Evolutionary conservation across 768 basidiomycete species (phyloP).

Genomic region (Termitomyces sp.): DNA sequence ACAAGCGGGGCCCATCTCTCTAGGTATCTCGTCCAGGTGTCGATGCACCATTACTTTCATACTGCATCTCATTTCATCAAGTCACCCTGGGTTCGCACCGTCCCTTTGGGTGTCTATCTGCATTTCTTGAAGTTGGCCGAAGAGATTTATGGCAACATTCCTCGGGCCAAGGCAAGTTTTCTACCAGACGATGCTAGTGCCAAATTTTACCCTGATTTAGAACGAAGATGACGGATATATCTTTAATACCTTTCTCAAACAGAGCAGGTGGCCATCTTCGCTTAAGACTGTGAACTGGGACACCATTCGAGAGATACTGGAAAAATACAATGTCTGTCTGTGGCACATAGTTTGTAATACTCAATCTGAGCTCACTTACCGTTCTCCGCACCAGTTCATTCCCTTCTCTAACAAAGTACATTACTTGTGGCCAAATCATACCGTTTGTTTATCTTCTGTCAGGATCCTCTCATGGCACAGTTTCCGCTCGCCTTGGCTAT

Average conservation of each 20-base stretch:
- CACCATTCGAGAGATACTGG: slow-evolving; percentile 56
- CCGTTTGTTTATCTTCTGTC: slow-evolving; percentile 9
- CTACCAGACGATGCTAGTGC: background rate
- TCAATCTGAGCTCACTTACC: slow-evolving; percentile 12
- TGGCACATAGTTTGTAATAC: slow-evolving; percentile 6
- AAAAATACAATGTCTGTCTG: slow-evolving; percentile 58
- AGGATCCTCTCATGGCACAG: slow-evolving; percentile 77
- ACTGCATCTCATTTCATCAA: slow-evolving; percentile 71
- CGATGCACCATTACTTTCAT: slow-evolving; percentile 75
- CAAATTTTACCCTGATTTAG: slow-evolving; percentile 22
- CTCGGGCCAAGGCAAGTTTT: slow-evolving; percentile 45
- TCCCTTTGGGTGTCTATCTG: slow-evolving; percentile 53
- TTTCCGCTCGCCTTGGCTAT: slow-evolving; percentile 73
- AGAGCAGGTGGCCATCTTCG: slow-evolving; percentile 58
- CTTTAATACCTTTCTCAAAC: slow-evolving; percentile 61
- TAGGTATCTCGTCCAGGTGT: slow-evolving; percentile 72
- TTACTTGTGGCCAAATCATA: slow-evolving; percentile 8
- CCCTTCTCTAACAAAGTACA: slow-evolving; percentile 68
- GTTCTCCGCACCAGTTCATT: slow-evolving; percentile 49
- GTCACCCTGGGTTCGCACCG: slow-evolving; percentile 64
- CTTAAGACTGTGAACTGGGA: slow-evolving; percentile 59
- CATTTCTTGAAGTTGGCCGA: slow-evolving; percentile 60
- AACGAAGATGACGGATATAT: slow-evolving; percentile 70
- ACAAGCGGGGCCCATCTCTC: slow-evolving; percentile 74
- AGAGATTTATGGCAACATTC: slow-evolving; percentile 58